Base-by-base conservation (phyloP, 2,329 filamentous ascomycete genomes). In the Leptoxyphium fumago region DNA sequence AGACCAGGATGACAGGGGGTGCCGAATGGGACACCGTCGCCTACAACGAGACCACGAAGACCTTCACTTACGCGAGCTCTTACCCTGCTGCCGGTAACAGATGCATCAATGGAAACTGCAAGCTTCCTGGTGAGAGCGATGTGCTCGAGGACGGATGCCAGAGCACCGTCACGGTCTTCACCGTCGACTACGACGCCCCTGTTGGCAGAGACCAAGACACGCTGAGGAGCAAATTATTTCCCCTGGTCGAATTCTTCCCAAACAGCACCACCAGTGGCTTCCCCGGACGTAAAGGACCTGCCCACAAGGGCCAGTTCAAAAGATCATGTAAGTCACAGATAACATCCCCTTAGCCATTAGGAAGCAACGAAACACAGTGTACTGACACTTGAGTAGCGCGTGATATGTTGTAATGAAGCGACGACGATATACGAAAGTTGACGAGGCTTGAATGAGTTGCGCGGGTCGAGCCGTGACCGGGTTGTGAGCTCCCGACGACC, bases 101-200 rank as follows among this genome's bases (percentile, higher is more conserved):
- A 1, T 73, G 70, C 45, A 67, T 72, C 49, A 73, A 74, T 41
- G 72, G 71, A 1, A 65, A 74, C 44, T 72, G 69, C 52, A 57
- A 54, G 6, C 52, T 74, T n/a, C 68, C 69, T 0, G 69, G 71
- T 0, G 71, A 75, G 61, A 72, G 69, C 1, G 63, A 61, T 34
- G 60, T 73, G 2, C 62, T 73, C 10, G 61, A 64, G 41, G 57
- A 60, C 11, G 67, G 66, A 0, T 67, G 61, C 36, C 55, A 65
- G 2, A 60, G 60, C 43, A 42, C 52, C 11, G 64, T 74, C 2
- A 66, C 60, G 1, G 58, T 72, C 0, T 74, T 72, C 46, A 71
- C 68, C 0, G 63, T 72, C 15, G 71, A 74, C 45, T 73, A 72
- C 47, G 64, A 67, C 50, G 69, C 71, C 5, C 71, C 71, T 1